Conservation (phyloP, 257 asterid genomes). For the Solanum chmielewskii region DNA sequence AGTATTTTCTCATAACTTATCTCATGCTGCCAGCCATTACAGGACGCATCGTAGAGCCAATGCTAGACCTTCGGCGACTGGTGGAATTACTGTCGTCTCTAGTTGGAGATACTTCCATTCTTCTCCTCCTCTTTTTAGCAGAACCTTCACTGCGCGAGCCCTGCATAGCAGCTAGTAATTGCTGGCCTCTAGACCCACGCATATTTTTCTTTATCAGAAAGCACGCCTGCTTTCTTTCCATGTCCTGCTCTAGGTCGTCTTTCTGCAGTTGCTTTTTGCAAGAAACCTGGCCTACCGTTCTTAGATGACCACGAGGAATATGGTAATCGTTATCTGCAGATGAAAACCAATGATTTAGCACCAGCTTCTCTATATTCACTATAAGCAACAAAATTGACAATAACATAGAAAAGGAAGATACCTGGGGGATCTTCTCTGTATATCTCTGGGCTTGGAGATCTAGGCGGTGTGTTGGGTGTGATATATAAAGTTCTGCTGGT, state of each 20-base stretch:
- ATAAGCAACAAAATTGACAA: background rate
- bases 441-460: conserved; percentile 79
- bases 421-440: conserved; percentile 64
- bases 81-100: conserved; percentile 6
- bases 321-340: conserved; percentile 30
- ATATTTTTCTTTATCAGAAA: conserved; percentile 30
- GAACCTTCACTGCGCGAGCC: conserved; percentile 31
- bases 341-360: background rate
- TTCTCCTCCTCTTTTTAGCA: conserved; percentile 37
- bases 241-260: conserved; percentile 39
- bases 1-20: background rate
- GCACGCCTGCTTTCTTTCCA: conserved; percentile 43
- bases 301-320: conserved; percentile 24
- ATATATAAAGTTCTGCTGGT: background rate
- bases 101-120: conserved; percentile 8
- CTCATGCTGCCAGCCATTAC: conserved; percentile 18
- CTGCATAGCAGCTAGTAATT: conserved; percentile 43
- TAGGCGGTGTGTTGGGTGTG: conserved; percentile 10
- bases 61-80: conserved; percentile 9
- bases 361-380: background rate
- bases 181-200: conserved; percentile 44
- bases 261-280: conserved; percentile 63
- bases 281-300: conserved; percentile 10
- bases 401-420: background rate
- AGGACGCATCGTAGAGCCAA: conserved; percentile 6